Evolutionary conservation across 257 asterid genomes (phyloP).

Genomic region (Solanum bukasovii): DNA sequence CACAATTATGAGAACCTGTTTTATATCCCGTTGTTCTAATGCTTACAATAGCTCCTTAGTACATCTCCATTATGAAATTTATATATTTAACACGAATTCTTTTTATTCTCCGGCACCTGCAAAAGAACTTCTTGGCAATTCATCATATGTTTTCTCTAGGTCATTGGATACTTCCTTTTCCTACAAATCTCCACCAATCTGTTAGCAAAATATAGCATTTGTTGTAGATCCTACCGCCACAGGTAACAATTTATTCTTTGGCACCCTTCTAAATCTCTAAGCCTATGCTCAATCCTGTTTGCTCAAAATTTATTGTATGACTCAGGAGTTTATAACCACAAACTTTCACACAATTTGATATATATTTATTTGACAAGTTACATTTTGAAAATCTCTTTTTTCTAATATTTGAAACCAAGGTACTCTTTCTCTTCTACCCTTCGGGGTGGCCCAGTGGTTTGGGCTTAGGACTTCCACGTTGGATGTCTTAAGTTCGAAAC

Average conservation of each 20-base stretch:
- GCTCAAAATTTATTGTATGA: not conserved
- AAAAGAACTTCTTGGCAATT: not conserved
- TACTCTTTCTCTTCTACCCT: not conserved
- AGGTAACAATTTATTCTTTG: not conserved
- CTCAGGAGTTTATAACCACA: not conserved
- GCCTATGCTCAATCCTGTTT: not conserved
- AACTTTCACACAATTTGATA: not conserved
- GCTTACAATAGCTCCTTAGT: not conserved
- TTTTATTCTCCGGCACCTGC: not conserved
- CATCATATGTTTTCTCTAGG: not conserved
- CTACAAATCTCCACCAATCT: not conserved
- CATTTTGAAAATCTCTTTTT: not conserved
- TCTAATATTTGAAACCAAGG: not conserved
- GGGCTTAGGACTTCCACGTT: not conserved
- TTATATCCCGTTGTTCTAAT: not conserved
- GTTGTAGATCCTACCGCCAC: not conserved
- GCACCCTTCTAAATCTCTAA: not conserved
- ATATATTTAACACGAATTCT: not conserved
- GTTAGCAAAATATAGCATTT: not conserved
- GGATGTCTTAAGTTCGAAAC: not conserved
- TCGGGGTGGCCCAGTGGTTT: not conserved
- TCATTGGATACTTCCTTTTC: not conserved
- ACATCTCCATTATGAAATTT: not conserved
- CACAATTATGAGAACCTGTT: not conserved
- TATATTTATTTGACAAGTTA: not conserved